phyloP scores from a whole-genome alignment of 2,329 filamentous ascomycete genomes.

The Proliferodiscus dingleyae region DNA sequence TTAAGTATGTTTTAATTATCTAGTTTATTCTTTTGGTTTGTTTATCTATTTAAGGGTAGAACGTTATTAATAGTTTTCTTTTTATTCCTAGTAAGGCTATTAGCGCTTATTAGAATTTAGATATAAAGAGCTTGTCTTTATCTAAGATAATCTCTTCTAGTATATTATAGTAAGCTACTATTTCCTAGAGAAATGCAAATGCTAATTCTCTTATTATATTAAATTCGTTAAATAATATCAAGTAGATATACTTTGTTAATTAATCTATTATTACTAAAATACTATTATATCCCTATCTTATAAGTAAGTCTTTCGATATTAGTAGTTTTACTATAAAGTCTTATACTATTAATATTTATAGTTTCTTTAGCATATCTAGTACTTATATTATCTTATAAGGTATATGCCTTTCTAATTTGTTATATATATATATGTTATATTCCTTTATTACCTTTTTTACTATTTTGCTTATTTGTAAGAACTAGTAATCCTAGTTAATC shows the following conservation, averaged over 20 bases:
- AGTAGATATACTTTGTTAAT: no score
- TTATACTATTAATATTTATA: no score
- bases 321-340: no score
- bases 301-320: no score
- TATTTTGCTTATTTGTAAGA: background rate
- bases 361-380: no score
- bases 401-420: no score
- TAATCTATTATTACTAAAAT: no score
- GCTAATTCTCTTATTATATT: background rate
- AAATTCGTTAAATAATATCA: no score
- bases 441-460: background rate
- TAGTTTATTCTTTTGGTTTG: slow-evolving; percentile 8
- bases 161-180: slow-evolving; percentile 1
- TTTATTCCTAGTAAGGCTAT: slow-evolving; percentile 4
- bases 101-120: slow-evolving; percentile 6
- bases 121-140: slow-evolving; percentile 13
- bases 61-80: slow-evolving; percentile 8
- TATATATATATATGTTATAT: background rate
- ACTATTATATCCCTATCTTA: no score
- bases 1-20: slow-evolving; percentile 6
- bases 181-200: background rate
- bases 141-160: slow-evolving; percentile 13
- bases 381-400: no score
- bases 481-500: background rate
- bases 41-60: slow-evolving; percentile 9